A percentile compares a stretch with the other conserved stretches of the same genome.
phyloP scores from a whole-genome alignment of 176 grass and related monocot species.

The Lolium multiflorum region DNA sequence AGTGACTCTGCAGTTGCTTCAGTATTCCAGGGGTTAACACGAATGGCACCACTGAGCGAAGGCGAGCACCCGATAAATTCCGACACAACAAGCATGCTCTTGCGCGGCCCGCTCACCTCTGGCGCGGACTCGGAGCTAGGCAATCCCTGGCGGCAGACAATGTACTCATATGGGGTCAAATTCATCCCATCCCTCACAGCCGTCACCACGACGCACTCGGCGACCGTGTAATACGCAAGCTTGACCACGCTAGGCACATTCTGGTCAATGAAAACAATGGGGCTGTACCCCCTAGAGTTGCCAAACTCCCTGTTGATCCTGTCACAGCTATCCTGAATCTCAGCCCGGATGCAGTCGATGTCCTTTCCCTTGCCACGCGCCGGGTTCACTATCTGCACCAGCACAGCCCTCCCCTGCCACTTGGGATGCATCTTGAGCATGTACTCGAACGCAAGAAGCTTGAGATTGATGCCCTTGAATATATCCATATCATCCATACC shows the following conservation, averaged over 20 bases:
- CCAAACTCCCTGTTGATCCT: constrained; percentile 83
- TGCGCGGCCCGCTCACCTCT: constrained; percentile 49
- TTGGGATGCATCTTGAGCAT: constrained; percentile 74
- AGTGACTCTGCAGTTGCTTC: constrained; percentile 72
- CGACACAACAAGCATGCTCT: constrained; percentile 81
- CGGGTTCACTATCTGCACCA: constrained; percentile 87
- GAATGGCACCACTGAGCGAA: constrained; percentile 80
- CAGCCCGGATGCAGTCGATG: constrained; percentile 64
- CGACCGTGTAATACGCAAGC: constrained; percentile 75
- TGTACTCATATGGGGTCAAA: constrained; percentile 88
- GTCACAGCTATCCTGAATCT: constrained; percentile 65
- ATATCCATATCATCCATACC: constrained; percentile 93
- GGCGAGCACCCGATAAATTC: constrained; percentile 95
- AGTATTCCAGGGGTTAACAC: constrained; percentile 84
- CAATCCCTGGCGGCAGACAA: constrained; percentile 74
- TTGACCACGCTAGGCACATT: constrained; percentile 64
- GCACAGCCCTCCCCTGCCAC: constrained; percentile 72
- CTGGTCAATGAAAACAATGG: constrained; percentile 68
- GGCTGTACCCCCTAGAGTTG: constrained; percentile 50
- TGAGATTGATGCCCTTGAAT: constrained; percentile 91
- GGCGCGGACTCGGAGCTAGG: constrained; percentile 46
- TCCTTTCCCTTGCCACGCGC: constrained; percentile 77
- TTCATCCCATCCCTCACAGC: constrained; percentile 96
- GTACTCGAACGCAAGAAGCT: constrained; percentile 84
- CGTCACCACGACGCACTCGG: constrained; percentile 82